Evolutionary conservation across 228 moss, liverwort and hornwort genomes (phyloP).

Genomic region (Sphagnum magellanicum): DNA sequence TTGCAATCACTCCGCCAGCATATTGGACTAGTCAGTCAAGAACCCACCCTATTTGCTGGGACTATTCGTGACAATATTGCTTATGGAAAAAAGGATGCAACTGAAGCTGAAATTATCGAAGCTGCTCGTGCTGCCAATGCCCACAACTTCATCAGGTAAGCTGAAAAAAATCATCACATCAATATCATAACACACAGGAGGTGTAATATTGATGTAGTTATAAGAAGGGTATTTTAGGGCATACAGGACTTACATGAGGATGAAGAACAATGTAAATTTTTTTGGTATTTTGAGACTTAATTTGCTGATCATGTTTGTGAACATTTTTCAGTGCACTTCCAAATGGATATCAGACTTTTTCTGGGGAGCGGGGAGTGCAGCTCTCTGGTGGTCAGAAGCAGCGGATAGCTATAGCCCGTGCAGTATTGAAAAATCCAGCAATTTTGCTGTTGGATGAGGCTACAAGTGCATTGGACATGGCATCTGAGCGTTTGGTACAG

Average conservation of each 20-base stretch:
- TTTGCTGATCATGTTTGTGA: background rate
- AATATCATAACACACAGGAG: background rate
- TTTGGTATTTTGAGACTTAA: background rate
- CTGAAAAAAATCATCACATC: background rate
- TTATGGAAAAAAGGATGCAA: conserved; percentile 34
- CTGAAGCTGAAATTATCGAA: conserved; percentile 34
- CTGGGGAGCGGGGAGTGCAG: conserved; percentile 54
- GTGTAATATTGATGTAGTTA: background rate
- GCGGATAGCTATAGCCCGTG: conserved; percentile 60
- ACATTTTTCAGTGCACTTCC: conserved; percentile 29
- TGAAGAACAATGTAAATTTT: background rate
- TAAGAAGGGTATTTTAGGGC: background rate
- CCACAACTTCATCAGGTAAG: conserved; percentile 54
- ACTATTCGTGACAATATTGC: conserved; percentile 52
- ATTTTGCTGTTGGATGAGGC: conserved; percentile 64
- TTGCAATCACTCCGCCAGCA: conserved; percentile 48
- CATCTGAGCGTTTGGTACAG: conserved; percentile 61
- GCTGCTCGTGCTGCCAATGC: conserved; percentile 59
- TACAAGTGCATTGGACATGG: conserved; percentile 62
- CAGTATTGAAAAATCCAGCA: conserved; percentile 52
- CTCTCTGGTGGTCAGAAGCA: conserved; percentile 72
- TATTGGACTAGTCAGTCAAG: conserved; percentile 58
- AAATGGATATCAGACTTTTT: conserved; percentile 33
- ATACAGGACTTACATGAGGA: background rate
- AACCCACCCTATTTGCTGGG: conserved; percentile 55